Evolutionary conservation across 2,329 filamentous ascomycete genomes (phyloP), one percentile per base, ranked within the genome.

Genomic region (Fusarium foetens): DNA sequence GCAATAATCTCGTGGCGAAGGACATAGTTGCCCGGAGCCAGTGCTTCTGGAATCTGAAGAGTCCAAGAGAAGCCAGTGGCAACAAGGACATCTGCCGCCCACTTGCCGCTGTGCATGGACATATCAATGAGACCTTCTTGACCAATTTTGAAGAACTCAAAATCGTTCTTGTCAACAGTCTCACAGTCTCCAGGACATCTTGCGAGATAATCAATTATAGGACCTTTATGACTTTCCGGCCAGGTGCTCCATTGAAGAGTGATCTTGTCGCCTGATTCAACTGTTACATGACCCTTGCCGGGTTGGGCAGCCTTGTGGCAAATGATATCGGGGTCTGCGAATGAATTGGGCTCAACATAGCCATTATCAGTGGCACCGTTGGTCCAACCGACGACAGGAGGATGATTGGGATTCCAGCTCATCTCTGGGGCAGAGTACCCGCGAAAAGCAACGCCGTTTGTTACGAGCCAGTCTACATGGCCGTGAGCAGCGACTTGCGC

Each of bases 71-170:
- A 80, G 35, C 71, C 68, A 83, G 80, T 78, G 46, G 79, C 73
- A 71, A 87, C 84, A 63, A 89, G 79, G 2, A 85, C 77, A 63
- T 79, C 78, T 8, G 81, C 71, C 3, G 78, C 79, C 83, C 83
- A 84, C 16, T 63, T 67, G 27, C 79, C 72, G 55, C 77, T 82
- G 49, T 80, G 82, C 68, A 82, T 77, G 66, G 87, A 81, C 70
- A 89, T 84, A 49, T 78, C 72, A 63, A 86, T 81, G 31, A 89
- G 83, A 63, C 90, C 90, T 38, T 79, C 83, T 62, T 85, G 85
- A 42, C 86, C 85, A 65, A 92, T 91, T 85, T 92, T 92, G 85
- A 90, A 88, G 80, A 87, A 92, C 71, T 87, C 80, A 35, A 91
- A 84, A 9, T 81, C 76, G 5, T 79, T 81, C 79, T 89, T 87